Conservation (phyloP, 176 grass and related monocot genomes). For the Echinochloa phyllopogon region DNA sequence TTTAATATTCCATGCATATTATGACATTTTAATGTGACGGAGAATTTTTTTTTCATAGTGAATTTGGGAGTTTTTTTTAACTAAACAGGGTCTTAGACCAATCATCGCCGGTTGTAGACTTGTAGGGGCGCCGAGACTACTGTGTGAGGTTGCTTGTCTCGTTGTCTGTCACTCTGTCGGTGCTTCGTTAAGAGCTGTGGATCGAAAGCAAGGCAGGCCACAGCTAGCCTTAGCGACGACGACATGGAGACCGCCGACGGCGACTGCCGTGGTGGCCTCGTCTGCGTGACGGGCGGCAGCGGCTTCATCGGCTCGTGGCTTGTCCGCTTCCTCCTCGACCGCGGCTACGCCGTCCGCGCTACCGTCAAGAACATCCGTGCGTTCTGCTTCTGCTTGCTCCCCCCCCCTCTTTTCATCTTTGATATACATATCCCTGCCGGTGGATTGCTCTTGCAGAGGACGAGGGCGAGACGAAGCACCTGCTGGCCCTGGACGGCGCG, state of each 20-base stretch:
- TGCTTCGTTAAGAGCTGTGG: too few species aligned
- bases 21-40: too few species aligned
- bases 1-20: too few species aligned
- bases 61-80: too few species aligned
- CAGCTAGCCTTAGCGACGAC: not conserved
- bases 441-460: conserved; percentile 42
- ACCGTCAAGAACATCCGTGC: conserved; percentile 68
- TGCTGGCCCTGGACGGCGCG: conserved; percentile 51
- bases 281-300: conserved; percentile 85
- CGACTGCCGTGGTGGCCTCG: not conserved
- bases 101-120: too few species aligned
- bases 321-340: conserved; percentile 62
- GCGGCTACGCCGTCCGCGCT: conserved; percentile 72
- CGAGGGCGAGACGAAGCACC: conserved; percentile 63
- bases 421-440: too few species aligned
- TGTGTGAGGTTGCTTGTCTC: too few species aligned
- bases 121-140: too few species aligned
- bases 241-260: conserved; percentile 21
- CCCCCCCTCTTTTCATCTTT: not conserved
- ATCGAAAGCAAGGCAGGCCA: not conserved
- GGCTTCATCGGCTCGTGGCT: conserved; percentile 92
- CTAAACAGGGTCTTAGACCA: too few species aligned
- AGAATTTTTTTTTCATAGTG: too few species aligned
- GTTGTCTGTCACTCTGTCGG: too few species aligned
- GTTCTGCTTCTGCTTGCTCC: not conserved